Base-by-base conservation (phyloP, 1,284 basidiomycete genomes). In the Mycena citricolor region DNA sequence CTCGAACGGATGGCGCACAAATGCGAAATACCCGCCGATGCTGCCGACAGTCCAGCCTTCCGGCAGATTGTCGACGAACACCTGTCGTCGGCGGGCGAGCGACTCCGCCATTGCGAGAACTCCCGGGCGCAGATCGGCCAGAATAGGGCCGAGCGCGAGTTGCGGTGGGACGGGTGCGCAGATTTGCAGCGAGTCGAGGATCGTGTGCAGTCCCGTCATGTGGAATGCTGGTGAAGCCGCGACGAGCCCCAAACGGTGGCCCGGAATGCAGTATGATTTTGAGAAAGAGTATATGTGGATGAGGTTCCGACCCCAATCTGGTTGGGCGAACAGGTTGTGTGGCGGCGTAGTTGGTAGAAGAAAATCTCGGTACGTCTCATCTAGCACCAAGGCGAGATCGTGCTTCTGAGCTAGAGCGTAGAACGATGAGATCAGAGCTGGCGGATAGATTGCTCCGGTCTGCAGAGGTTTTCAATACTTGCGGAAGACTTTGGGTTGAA, bases 331-430 rank as follows among this genome's bases (percentile, higher is more conserved):
- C 17, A 83, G 71, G 29, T 58, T 54, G 61, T 85, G 86, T 0
- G 84, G 79, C 6, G 70, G 67, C 20, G 61, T 61, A 12, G 63
- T 63, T 12, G 70, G 58, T 1, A 73, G 64, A 32, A 91, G 71
- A 57, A 94, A 93, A 58, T 94, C 90, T 14, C 90, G 79, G 63
- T 95, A 94, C 0, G 90, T 92, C 64, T 92, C 88, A 62, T 93
- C 90, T n/a, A 94, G 51, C 17, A 94, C 77, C n/a, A 94, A 74
- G 0, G 89, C 83, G 8, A 94, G 61, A 4, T 73, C 67, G 23
- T 73, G 64, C 41, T 76, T 64, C 21, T 60, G 66, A 0, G 89
- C 86, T 0, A 94, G 73, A 0, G 64, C 57, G 3, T 78, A 77
- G 58, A 93, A 91, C 5, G 76, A 66, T 0, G 70, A 61, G n/a